Evolutionary conservation across 345 rosid species (phyloP).

Genomic region (Eucalyptus curtisii): DNA sequence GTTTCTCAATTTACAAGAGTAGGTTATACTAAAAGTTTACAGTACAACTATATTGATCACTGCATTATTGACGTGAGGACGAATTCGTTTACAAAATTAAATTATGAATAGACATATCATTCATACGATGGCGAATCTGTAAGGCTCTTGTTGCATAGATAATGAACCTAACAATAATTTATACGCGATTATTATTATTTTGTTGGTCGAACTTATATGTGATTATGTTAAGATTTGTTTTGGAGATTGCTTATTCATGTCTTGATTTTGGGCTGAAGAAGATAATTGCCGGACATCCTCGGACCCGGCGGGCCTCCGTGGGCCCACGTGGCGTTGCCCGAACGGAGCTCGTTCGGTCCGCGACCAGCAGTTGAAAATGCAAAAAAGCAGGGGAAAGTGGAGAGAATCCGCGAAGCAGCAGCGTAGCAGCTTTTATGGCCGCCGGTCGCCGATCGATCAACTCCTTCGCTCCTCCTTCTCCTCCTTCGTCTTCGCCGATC

Average conservation of each 20-base stretch:
- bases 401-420: background rate
- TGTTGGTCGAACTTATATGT: background rate
- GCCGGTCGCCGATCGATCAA: background rate
- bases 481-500: background rate
- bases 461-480: background rate
- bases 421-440: background rate
- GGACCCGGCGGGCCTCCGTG: background rate
- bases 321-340: background rate
- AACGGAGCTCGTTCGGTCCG: background rate
- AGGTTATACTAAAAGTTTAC: accelerated
- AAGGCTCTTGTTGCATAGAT: background rate
- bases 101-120: background rate
- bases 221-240: background rate
- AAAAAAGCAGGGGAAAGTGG: background rate
- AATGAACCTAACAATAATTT: background rate
- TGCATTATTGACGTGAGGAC: accelerated
- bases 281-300: background rate
- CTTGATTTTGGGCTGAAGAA: background rate
- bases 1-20: background rate
- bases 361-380: background rate
- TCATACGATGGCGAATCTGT: accelerated
- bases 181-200: too few relatives aligned
- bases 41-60: accelerated
- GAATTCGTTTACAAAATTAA: background rate
- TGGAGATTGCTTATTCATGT: background rate